Evolutionary conservation across 768 basidiomycete species (phyloP).

Genomic region (Lactarius hatsudake): DNA sequence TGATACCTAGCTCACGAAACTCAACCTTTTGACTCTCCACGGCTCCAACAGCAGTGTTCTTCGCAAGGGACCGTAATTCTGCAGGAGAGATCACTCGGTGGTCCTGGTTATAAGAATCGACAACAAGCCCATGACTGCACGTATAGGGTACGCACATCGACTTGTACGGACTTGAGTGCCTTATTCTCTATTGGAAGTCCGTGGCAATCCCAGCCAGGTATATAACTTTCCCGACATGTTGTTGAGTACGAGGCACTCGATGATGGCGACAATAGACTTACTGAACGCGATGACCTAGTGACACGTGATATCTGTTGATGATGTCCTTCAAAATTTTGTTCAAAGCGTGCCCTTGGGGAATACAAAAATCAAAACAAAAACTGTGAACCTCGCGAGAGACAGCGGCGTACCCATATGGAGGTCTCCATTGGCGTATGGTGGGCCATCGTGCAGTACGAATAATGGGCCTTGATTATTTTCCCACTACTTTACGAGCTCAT

Average conservation of each 20-base stretch:
- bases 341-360: conserved; percentile 76
- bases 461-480: conserved; percentile 60
- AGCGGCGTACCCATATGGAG: conserved; percentile 79
- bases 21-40: conserved; percentile 74
- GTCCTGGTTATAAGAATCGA: conserved; percentile 41
- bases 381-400: background rate
- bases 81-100: conserved; percentile 53
- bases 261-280: conserved; percentile 39
- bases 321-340: conserved; percentile 98
- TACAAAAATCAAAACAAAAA: background rate
- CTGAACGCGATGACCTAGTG: conserved; percentile 77
- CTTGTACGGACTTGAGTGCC: conserved; percentile 73
- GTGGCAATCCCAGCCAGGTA: conserved; percentile 98
- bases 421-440: conserved; percentile 96
- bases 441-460: conserved; percentile 93
- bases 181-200: conserved; percentile 97
- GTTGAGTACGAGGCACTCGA: conserved; percentile 3
- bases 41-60: conserved; percentile 67
- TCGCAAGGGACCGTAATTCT: conserved; percentile 67
- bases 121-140: conserved; percentile 1
- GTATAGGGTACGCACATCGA: conserved; percentile 35
- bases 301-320: conserved; percentile 84
- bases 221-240: conserved; percentile 55
- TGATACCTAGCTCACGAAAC: conserved; percentile 79
- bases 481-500: conserved; percentile 43